Evolutionary conservation across 2,329 filamentous ascomycete genomes (phyloP), one percentile per base, ranked within the genome.

Genomic region (Penicillium sp.): DNA sequence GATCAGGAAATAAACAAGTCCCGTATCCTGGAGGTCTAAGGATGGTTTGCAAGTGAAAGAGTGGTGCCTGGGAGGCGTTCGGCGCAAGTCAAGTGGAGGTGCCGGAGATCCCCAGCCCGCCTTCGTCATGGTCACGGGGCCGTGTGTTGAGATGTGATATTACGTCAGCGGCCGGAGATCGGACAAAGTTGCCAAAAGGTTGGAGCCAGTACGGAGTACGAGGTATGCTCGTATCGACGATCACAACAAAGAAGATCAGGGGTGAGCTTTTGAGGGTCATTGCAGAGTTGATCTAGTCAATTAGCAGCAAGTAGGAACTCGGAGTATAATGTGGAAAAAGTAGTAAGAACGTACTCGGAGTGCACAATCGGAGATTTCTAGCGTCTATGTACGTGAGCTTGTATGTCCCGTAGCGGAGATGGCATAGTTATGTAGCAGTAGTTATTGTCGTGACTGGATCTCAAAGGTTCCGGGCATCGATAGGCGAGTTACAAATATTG

Each of bases 81-180:
- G 17, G 35, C 17, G 49, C 34, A 37, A 34, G 37, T 42, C 17
- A 58, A 54, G 61, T 58, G 63, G 60, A 62, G 54, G 42, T 55
- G 56, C 58, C 54, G 52, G 37, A 38, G 55, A 63, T 63, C 58
- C 45, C 43, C 49, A 49, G 58, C 22, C 56, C 54, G 62, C 58
- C 62, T 64, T 62, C 62, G 60, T 64, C 62, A 64, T 63, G 51
- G 10, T 11, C 52, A 51, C 31, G 12, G 52, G 47, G 41, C 47
- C 41, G 41, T 54, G 51, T 7, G 28, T 8, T 7, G 17, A 17
- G 6, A 20, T 6, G 17, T 25, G 2, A 28, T 2, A 4, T 39
- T 51, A 49, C 10, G 45, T 49, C 45, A 49, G 45, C 45, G 45
- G 45, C 45, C 45, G n/a, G 45, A 14, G n/a, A 49, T 47, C 45